phyloP scores from a whole-genome alignment of 106 monocot genomes.

The Allium cepa region DNA sequence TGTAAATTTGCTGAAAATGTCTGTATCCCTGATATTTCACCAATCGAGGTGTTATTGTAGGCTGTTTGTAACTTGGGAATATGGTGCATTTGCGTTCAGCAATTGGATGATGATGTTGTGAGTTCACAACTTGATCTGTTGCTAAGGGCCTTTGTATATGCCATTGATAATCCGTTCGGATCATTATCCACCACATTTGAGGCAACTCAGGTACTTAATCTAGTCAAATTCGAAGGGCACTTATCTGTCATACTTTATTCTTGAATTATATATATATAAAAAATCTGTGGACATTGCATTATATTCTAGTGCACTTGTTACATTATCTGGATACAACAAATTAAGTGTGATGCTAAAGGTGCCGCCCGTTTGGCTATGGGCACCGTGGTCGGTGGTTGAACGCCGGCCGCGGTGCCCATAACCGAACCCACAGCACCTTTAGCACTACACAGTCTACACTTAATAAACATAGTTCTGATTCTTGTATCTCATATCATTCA shows the following conservation, averaged over 20 bases:
- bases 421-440: too few relatives aligned
- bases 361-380: too few relatives aligned
- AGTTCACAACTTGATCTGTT: slow-evolving; percentile 11
- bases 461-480: too few relatives aligned
- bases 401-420: too few relatives aligned
- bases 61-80: slow-evolving; percentile 63
- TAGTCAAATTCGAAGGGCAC: too few relatives aligned
- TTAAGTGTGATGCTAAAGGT: too few relatives aligned
- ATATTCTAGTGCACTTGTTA: background rate
- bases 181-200: slow-evolving; percentile 55
- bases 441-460: too few relatives aligned
- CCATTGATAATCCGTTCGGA: slow-evolving; percentile 61
- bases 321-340: too few relatives aligned
- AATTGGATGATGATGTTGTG: slow-evolving; percentile 20
- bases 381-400: too few relatives aligned
- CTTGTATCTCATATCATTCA: too few relatives aligned
- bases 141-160: slow-evolving; percentile 43
- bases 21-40: too few relatives aligned
- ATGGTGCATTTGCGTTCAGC: slow-evolving; percentile 62
- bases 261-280: background rate
- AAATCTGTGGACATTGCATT: background rate
- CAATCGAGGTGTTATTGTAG: slow-evolving; percentile 8
- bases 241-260: background rate
- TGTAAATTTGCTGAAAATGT: too few relatives aligned
- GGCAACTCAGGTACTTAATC: slow-evolving; percentile 46